Percentiles rank a stretch among this genome's conserved stretches.
Evolutionary conservation across 1,139 yeast species (phyloP).

Genomic region (Meyerozyma smithsonii): DNA sequence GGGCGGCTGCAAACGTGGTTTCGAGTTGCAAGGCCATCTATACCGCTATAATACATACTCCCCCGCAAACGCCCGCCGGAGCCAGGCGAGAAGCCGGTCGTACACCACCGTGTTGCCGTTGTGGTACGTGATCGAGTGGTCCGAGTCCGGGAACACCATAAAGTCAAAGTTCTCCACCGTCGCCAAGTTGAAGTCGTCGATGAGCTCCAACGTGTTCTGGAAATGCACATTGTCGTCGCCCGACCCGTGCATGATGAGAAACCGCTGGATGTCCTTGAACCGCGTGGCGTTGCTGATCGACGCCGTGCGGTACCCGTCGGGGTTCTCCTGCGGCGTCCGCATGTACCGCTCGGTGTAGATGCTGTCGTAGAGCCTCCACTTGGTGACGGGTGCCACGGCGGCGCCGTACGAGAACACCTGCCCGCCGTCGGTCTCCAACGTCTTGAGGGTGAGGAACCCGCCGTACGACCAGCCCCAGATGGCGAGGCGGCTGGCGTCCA

Average conservation of each 20-base stretch:
- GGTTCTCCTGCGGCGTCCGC: constrained; percentile 63
- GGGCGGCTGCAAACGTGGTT: background rate
- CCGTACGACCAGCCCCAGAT: constrained; percentile 89
- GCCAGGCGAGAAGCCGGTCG: constrained; percentile 60
- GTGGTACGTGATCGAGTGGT: constrained; percentile 66
- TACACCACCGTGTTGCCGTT: constrained; percentile 65
- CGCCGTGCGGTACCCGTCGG: constrained; percentile 50
- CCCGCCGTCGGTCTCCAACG: constrained; percentile 61
- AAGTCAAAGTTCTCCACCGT: constrained; percentile 67
- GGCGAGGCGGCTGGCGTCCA: constrained; percentile 56
- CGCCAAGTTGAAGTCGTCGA: constrained; percentile 56
- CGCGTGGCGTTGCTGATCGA: constrained; percentile 47
- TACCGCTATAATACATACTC: constrained; percentile 19
- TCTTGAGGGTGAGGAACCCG: constrained; percentile 70
- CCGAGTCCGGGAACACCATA: constrained; percentile 75
- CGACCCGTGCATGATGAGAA: constrained; percentile 71
- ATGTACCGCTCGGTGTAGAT: constrained; percentile 76
- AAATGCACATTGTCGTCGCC: constrained; percentile 83
- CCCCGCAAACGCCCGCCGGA: constrained; percentile 49
- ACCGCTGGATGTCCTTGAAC: constrained; percentile 50
- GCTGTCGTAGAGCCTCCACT: constrained; percentile 72
- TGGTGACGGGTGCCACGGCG: constrained; percentile 79
- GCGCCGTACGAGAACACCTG: constrained; percentile 63
- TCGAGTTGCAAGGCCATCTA: background rate
- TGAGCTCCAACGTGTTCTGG: constrained; percentile 61